A percentile compares a stretch with the other conserved stretches of the same genome.
phyloP scores from a whole-genome alignment of 495 filamentous ascomycete genomes.

The Hyaloscypha bicolor region DNA sequence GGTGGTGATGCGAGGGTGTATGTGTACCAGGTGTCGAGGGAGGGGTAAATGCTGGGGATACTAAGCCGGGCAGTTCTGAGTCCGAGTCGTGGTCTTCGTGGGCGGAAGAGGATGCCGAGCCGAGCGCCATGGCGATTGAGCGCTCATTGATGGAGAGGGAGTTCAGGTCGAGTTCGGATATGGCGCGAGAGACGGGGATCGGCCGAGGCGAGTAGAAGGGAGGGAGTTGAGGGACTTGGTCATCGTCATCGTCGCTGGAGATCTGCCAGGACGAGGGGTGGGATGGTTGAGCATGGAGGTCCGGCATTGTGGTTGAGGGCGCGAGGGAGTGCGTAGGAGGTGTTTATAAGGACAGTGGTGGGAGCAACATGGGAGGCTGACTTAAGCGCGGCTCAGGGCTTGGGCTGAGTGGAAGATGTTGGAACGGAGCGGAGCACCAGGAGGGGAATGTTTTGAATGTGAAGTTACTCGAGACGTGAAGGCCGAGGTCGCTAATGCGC shows the following conservation, averaged over 20 bases:
- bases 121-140: conserved; percentile 4
- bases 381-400: background rate
- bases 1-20: conserved; percentile 42
- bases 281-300: conserved; percentile 13
- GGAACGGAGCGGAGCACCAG: background rate
- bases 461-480: background rate
- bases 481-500: background rate
- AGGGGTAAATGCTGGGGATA: conserved; percentile 80
- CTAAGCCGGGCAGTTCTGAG: conserved; percentile 52
- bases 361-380: background rate
- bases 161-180: conserved; percentile 42
- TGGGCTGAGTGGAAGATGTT: background rate
- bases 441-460: background rate
- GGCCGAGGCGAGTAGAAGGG: conserved; percentile 51
- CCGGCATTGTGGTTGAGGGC: conserved; percentile 14
- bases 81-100: conserved; percentile 36
- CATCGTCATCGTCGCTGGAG: conserved; percentile 10
- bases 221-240: conserved; percentile 28
- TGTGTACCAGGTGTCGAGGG: conserved; percentile 72
- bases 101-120: conserved; percentile 13
- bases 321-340: too few species aligned
- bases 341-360: background rate
- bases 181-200: conserved; percentile 33
- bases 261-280: conserved; percentile 12
- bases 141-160: conserved; percentile 23